A percentile compares a stretch with the other conserved stretches of the same genome.
These are phyloP conservation scores for Thalassiosira sp. DNA, from an alignment of 352 stramenopile genomes.

Conservation along the genomic window DNA sequence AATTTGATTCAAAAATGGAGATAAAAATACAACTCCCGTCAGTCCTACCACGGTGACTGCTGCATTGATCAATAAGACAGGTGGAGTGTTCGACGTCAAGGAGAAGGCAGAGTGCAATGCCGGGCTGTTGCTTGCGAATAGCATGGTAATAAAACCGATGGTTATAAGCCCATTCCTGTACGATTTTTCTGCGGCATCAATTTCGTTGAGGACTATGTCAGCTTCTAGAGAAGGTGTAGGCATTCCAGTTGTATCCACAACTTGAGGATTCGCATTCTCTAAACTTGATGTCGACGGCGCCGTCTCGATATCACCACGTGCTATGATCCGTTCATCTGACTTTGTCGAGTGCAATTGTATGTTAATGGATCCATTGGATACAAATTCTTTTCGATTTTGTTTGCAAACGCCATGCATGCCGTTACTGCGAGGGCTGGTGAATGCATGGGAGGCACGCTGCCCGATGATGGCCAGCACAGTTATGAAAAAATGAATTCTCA, in stretches of 20 bases:
- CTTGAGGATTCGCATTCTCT: neutral
- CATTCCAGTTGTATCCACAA: slow-evolving; percentile 8
- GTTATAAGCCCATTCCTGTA: slow-evolving; percentile 55
- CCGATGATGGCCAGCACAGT: no score
- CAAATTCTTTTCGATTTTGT: neutral
- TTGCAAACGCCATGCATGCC: no score
- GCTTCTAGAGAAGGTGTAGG: neutral
- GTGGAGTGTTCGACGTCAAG: slow-evolving; percentile 39
- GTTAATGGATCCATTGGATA: neutral
- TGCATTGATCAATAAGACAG: slow-evolving; percentile 70
- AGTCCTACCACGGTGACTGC: slow-evolving; percentile 55
- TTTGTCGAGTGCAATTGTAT: neutral
- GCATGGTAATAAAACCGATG: slow-evolving; percentile 65
- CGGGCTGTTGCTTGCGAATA: slow-evolving; percentile 71
- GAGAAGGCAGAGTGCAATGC: slow-evolving; percentile 63
- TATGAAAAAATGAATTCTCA: no score
- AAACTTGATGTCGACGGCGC: neutral
- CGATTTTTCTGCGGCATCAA: slow-evolving; percentile 6
- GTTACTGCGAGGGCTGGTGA: no score
- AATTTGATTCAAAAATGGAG: slow-evolving; percentile 40
- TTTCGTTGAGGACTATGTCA: neutral
- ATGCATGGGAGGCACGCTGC: no score
- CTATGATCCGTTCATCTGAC: neutral
- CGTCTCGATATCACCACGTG: neutral
- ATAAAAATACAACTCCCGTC: slow-evolving; percentile 52